These are phyloP conservation scores for Pythium rishiriense DNA, from an alignment of 352 stramenopile species.

Conservation along the genomic window DNA sequence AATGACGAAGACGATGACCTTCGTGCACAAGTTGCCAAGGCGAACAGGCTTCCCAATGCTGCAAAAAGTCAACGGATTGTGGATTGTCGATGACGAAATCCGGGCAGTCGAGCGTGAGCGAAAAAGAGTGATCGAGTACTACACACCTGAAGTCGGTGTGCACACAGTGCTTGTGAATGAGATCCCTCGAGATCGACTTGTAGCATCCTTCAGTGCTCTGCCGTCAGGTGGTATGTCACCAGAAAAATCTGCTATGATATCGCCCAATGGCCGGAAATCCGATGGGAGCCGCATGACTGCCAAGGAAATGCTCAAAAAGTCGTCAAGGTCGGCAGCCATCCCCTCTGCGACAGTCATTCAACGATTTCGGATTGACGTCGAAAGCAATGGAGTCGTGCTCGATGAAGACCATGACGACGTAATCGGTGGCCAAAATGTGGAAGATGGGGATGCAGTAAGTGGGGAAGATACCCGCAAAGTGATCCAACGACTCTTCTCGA, in stretches of 20 bases:
- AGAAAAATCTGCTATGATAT: not conserved
- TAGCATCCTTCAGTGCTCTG: not conserved
- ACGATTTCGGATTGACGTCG: constrained; percentile 53
- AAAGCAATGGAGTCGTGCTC: constrained; percentile 29
- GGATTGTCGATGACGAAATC: constrained; percentile 60
- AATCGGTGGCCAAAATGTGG: not conserved
- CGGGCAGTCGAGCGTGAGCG: constrained; percentile 51
- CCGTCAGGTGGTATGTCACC: not conserved
- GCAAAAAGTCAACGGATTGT: constrained; percentile 53
- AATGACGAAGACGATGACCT: constrained; percentile 24
- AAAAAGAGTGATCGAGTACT: constrained; percentile 51
- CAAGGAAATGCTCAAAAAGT: constrained; percentile 53
- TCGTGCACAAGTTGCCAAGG: constrained; percentile 48
- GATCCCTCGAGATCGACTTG: not conserved
- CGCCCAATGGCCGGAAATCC: constrained; percentile 25
- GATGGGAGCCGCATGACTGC: constrained; percentile 71
- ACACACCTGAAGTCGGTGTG: not conserved
- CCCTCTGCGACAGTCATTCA: constrained; percentile 41
- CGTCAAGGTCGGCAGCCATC: constrained; percentile 44
- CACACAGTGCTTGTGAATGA: not conserved
- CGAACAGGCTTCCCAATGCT: constrained; percentile 64
- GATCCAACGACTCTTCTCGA: constrained; percentile 33
- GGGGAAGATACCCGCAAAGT: constrained; percentile 20
- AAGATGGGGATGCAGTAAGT: constrained; percentile 3
- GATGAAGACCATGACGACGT: not conserved